A percentile compares a stretch with the other conserved stretches of the same genome.
Conservation (phyloP, 2,329 filamentous ascomycete genomes). For the Dactylellina haptotyla region DNA sequence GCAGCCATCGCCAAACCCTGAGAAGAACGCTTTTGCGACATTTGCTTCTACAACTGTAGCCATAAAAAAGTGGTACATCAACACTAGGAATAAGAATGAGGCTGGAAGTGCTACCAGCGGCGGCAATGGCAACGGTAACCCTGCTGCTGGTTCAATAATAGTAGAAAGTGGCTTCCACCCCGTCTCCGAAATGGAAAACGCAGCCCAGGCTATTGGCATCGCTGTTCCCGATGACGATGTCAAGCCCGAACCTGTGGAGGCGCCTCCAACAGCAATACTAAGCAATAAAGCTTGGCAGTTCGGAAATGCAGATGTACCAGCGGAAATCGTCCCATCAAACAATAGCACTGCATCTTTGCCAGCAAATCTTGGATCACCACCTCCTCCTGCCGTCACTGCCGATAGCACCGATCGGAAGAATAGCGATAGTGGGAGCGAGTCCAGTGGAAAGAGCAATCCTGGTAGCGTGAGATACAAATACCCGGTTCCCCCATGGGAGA, state of each 20-base stretch:
- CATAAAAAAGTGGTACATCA: conserved; percentile 70
- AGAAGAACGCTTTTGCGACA: conserved; percentile 62
- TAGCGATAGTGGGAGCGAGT: neutral
- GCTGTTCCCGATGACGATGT: conserved; percentile 5
- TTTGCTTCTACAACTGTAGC: conserved; percentile 66
- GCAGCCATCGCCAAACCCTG: conserved; percentile 58
- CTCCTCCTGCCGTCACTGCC: neutral
- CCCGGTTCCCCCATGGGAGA: conserved; percentile 53
- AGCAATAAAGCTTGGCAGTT: conserved; percentile 31
- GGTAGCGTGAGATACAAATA: conserved; percentile 40
- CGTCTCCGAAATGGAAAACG: conserved; percentile 25
- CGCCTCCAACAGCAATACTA: conserved; percentile 26
- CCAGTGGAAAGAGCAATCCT: conserved; percentile 2
- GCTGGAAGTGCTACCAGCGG: conserved; percentile 14
- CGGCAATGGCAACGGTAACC: conserved; percentile 2
- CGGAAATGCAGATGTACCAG: conserved; percentile 7
- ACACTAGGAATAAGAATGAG: conserved; percentile 54
- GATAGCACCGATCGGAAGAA: conserved; percentile 24
- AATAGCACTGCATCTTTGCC: neutral
- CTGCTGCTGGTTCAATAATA: neutral
- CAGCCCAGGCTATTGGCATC: conserved; percentile 12
- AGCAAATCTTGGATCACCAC: too few relatives aligned
- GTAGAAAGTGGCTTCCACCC: conserved; percentile 48
- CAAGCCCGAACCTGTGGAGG: conserved; percentile 34
- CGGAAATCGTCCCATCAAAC: neutral